Conservation (phyloP, 1,284 basidiomycete genomes). For the Volvariella volvacea region DNA sequence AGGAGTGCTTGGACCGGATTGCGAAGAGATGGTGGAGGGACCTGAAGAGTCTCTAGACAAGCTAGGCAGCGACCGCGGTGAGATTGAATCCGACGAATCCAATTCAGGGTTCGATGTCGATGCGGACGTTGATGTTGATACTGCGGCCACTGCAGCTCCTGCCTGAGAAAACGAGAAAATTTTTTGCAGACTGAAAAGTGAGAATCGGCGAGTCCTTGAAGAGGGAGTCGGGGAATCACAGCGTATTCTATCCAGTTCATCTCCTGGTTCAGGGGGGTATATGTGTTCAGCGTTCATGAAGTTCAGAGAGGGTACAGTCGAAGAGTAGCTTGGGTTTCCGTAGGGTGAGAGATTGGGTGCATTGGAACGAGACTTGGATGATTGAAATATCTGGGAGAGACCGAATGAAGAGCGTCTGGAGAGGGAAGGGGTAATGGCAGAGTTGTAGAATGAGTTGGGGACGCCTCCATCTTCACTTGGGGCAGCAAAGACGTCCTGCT, state of each 20-base stretch:
- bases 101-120: slow-evolving; percentile 5
- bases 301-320: slow-evolving; percentile 1
- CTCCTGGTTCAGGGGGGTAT: slow-evolving; percentile 5
- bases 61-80: slow-evolving; percentile 9
- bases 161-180: slow-evolving; percentile 25
- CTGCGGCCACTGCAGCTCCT: too few species aligned
- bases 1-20: slow-evolving; percentile 19
- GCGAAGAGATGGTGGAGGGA: slow-evolving; percentile 14
- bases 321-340: slow-evolving; percentile 2
- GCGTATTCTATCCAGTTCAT: slow-evolving; percentile 12
- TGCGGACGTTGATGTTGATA: slow-evolving; percentile 9
- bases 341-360: background rate
- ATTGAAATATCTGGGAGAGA: background rate
- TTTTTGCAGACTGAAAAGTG: slow-evolving; percentile 29
- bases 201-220: slow-evolving; percentile 26
- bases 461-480: too few species aligned
- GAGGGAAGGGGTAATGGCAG: slow-evolving; percentile 8
- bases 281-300: slow-evolving; percentile 5
- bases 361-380: background rate
- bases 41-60: slow-evolving; percentile 19
- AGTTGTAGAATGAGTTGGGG: slow-evolving; percentile 1
- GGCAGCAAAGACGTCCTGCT: too few species aligned
- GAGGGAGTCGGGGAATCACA: slow-evolving; percentile 28
- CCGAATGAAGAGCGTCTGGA: background rate
- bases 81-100: slow-evolving; percentile 4